Conservation (phyloP, 2,329 filamentous ascomycete species). For the Exophiala mesophila region DNA sequence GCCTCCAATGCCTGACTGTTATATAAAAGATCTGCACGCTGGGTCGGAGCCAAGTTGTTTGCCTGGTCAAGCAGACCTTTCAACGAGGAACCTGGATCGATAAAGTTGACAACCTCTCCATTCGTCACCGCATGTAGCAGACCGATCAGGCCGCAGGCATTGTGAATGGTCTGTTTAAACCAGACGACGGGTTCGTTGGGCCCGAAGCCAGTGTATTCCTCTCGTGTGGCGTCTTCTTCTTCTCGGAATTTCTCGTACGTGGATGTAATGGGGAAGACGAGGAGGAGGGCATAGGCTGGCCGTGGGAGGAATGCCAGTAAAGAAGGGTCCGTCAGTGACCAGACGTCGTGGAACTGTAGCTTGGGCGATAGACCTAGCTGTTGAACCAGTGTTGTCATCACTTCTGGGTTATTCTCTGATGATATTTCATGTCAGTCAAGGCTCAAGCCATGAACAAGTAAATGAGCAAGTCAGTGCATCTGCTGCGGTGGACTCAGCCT, state of each 20-base stretch:
- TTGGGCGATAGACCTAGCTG: conserved; percentile 75
- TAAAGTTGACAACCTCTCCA: conserved; percentile 60
- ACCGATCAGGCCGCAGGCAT: conserved; percentile 88
- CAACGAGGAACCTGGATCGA: conserved; percentile 48
- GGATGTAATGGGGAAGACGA: conserved; percentile 81
- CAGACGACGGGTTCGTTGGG: conserved; percentile 72
- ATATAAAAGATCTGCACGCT: conserved; percentile 71
- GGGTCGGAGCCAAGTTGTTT: conserved; percentile 60
- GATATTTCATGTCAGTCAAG: neutral
- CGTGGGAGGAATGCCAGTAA: conserved; percentile 83
- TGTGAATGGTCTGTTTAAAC: conserved; percentile 93
- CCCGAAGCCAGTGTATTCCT: conserved; percentile 65
- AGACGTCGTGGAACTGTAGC: conserved; percentile 84
- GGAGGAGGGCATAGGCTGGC: conserved; percentile 78
- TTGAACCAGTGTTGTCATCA: conserved; percentile 79
- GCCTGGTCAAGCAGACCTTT: conserved; percentile 62
- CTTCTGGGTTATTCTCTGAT: conserved; percentile 71
- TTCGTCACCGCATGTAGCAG: conserved; percentile 79
- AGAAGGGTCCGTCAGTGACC: conserved; percentile 78
- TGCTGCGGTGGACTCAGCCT: neutral
- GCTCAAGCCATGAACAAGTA: neutral
- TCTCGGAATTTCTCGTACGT: conserved; percentile 72
- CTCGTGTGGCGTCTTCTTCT: conserved; percentile 62
- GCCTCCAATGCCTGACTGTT: conserved; percentile 67
- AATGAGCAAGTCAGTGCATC: conserved; percentile 3